These are phyloP conservation scores for Strigomonas culicis DNA, from an alignment of 208 protist genomes.

Conservation along the genomic window DNA sequence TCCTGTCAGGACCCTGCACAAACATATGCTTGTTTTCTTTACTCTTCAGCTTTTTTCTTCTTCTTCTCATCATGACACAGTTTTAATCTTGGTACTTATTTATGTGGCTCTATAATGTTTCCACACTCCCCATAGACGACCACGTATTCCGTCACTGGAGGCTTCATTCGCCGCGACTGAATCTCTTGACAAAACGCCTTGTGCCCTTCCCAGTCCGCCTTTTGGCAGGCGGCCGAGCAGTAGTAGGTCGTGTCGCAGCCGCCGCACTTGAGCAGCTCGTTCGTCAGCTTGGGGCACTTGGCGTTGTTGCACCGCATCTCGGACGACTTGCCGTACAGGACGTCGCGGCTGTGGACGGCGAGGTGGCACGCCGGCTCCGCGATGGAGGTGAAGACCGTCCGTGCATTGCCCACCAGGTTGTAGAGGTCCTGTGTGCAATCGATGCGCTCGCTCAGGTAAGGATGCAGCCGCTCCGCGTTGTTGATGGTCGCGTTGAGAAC, in stretches of 20 bases:
- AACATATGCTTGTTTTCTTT: too few species aligned
- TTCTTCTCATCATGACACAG: too few species aligned
- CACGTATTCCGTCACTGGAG: conserved; percentile 9
- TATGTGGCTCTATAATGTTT: too few species aligned
- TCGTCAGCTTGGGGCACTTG: conserved; percentile 41
- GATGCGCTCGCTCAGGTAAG: conserved; percentile 23
- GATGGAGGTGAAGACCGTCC: conserved; percentile 37
- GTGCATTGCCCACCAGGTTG: conserved; percentile 44
- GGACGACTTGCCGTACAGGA: conserved; percentile 50
- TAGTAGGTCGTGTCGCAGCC: conserved; percentile 79
- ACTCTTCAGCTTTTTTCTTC: too few species aligned
- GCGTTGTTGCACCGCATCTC: conserved; percentile 63
- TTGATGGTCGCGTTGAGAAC: conserved; percentile 39
- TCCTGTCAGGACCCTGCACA: too few species aligned
- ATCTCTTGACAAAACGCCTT: conserved; percentile 72
- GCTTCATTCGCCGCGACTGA: conserved; percentile 38
- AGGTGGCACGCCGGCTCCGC: conserved; percentile 61
- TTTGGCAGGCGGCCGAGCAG: conserved; percentile 69
- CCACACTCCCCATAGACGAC: too few species aligned
- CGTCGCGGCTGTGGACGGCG: conserved; percentile 62
- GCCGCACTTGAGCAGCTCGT: conserved; percentile 76
- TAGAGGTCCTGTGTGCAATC: conserved; percentile 43
- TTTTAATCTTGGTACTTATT: too few species aligned
- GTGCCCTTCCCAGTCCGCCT: conserved; percentile 76
- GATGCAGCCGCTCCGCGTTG: conserved; percentile 24